A percentile compares a stretch with the other conserved stretches of the same genome.
Evolutionary conservation across 192 early-diverging fungal genomes (phyloP).

Genomic region (Coemansia sp.): DNA sequence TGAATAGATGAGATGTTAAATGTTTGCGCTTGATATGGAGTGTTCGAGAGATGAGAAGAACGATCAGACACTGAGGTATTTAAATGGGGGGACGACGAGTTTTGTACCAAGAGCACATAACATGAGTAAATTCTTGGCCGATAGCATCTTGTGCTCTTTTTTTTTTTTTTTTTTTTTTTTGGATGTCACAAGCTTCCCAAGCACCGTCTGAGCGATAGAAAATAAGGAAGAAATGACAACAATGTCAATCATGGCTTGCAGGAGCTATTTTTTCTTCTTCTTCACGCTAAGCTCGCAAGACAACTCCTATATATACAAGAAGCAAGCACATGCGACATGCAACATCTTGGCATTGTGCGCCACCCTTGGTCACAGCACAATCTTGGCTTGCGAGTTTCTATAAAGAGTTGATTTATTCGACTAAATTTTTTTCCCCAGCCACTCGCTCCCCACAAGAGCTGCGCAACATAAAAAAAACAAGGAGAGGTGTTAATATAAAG

Average conservation of each 20-base stretch:
- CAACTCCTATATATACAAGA: not conserved
- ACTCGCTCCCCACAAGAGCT: too few species aligned
- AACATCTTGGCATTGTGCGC: not conserved
- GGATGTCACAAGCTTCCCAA: not conserved
- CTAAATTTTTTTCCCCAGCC: not conserved
- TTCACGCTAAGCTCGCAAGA: not conserved
- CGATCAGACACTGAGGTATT: not conserved
- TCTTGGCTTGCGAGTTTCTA: not conserved
- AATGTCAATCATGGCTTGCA: not conserved
- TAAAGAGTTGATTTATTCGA: not conserved
- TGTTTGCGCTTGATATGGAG: not conserved
- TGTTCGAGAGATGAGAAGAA: not conserved
- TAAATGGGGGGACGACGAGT: not conserved
- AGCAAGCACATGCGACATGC: not conserved
- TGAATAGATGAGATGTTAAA: not conserved
- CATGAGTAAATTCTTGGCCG: not conserved
- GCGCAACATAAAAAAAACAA: too few species aligned
- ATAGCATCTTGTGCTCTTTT: too few species aligned
- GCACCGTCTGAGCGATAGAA: not conserved
- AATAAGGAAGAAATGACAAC: not conserved
- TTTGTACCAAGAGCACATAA: not conserved
- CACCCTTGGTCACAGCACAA: not conserved
- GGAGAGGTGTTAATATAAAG: not conserved
- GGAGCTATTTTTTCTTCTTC: not conserved
- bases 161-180: too few species aligned